Conservation (phyloP, 352 stramenopile genomes). For the Pythium guiyangense region DNA sequence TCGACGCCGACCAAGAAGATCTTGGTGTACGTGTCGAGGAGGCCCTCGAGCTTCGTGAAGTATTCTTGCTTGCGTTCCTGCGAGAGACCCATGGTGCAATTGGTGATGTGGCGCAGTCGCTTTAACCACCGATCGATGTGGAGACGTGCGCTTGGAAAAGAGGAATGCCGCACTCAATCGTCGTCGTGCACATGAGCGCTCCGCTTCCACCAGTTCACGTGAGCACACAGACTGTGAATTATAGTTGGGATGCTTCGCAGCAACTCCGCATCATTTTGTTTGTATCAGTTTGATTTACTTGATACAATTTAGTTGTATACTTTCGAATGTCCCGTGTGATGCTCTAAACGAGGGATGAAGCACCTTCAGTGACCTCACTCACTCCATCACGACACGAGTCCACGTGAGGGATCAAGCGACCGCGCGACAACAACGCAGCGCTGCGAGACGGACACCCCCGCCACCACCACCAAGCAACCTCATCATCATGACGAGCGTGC, state of each 20-base stretch:
- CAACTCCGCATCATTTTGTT: conserved; percentile 10
- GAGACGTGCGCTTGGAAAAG: conserved; percentile 81
- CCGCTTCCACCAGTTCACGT: conserved; percentile 33
- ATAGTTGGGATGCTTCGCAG: neutral
- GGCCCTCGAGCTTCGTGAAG: conserved; percentile 94
- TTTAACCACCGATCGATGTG: conserved; percentile 67
- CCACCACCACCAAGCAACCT: too few relatives aligned
- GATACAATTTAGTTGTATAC: too few relatives aligned
- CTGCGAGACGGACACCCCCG: too few relatives aligned
- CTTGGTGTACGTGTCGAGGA: conserved; percentile 96
- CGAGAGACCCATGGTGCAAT: conserved; percentile 90
- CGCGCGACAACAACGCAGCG: neutral
- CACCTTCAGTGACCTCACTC: neutral
- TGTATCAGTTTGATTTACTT: conserved; percentile 8
- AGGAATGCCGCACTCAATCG: conserved; percentile 23
- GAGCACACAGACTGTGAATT: neutral
- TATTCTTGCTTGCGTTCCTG: conserved; percentile 98
- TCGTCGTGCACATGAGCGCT: conserved; percentile 1
- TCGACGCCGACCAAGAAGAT: conserved; percentile 98
- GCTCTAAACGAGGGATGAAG: neutral
- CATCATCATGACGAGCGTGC: conserved; percentile 19
- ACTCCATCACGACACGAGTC: neutral
- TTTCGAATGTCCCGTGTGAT: neutral
- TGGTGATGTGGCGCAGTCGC: conserved; percentile 67
- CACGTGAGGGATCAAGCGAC: neutral